Conservation (phyloP, 108 stramenopile species). For the Pseudonitzschia multistriata region DNA sequence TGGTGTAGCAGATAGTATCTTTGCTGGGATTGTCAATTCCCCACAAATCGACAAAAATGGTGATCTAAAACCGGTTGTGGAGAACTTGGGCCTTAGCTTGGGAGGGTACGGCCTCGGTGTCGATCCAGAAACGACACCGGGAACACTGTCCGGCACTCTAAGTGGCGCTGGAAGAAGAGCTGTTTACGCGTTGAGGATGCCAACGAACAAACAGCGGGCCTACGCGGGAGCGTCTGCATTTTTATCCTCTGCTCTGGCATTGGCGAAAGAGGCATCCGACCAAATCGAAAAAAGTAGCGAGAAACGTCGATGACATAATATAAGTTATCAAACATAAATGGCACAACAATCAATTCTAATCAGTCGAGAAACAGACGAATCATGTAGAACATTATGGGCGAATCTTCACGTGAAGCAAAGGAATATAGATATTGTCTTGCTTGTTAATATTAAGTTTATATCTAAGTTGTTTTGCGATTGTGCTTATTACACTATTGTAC, state of each 20-base stretch:
- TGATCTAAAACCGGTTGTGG: slow-evolving; percentile 4
- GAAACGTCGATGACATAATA: slow-evolving; percentile 5
- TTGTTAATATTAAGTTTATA: background rate
- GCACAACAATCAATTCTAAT: too few relatives aligned
- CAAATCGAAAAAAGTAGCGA: slow-evolving; percentile 11
- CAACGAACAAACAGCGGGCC: slow-evolving; percentile 54
- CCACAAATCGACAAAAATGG: background rate
- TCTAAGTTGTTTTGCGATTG: background rate
- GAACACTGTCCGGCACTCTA: slow-evolving; percentile 43
- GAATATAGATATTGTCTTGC: too few relatives aligned
- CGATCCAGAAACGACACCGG: slow-evolving; percentile 55
- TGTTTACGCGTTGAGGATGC: slow-evolving; percentile 81
- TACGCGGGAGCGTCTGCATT: slow-evolving; percentile 33
- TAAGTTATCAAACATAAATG: too few relatives aligned
- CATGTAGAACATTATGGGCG: too few relatives aligned
- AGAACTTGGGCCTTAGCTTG: slow-evolving; percentile 36
- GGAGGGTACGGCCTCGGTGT: slow-evolving; percentile 53
- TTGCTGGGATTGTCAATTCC: slow-evolving; percentile 13
- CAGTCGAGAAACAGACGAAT: too few relatives aligned
- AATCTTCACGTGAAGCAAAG: too few relatives aligned
- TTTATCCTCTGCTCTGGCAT: slow-evolving; percentile 19
- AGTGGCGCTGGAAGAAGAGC: slow-evolving; percentile 41
- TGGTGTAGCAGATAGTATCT: slow-evolving; percentile 19
- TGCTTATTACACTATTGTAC: slow-evolving; percentile 14
- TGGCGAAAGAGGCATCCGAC: slow-evolving; percentile 27